Evolutionary conservation across 148 eudicot species (phyloP), one percentile per base, ranked within the genome.

Genomic region (Fagopyrum homotropicum): DNA sequence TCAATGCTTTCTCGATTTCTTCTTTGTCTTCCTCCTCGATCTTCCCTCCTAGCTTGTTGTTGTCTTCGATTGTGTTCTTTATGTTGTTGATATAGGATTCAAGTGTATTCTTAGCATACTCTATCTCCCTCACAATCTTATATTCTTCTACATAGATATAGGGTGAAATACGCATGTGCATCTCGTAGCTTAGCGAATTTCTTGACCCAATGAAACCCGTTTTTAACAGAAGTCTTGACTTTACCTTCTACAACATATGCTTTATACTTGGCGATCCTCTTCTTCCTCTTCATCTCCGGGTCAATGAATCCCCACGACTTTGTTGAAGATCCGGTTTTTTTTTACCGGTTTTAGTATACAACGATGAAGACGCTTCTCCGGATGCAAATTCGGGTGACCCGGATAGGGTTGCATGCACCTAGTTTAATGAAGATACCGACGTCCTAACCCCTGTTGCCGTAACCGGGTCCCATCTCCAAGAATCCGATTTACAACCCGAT

Each of bases 121-220:
- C 26, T 22, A 22, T 22, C 26, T 22, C 26, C 26, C 26, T 22
- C 26, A 22, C 26, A 22, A 22, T 22, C 26, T 22, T 22, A 22
- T 22, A 22, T 22, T 22, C 26, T 22, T 22, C 26, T 22, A 22
- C 26, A 22, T 22, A 22, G 0, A 22, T 22, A 22, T 22, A 22
- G 26, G 26, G 26, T 22, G 26, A 22, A 22, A 22, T 22, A 22
- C 26, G 26, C 26, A 22, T 22, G 26, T 22, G 26, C 0, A 22
- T 22, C 26, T 22, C 26, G 26, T 22, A 22, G 26, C 26, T 22
- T 22, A 22, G 26, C 26, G 26, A 22, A 22, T 22, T 22, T 66
- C 80, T 88, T 88, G 45, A 85, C 26, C 89, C 89, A 88, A 57
- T 80, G 72, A 10, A 88, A 71, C 40, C 81, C 72, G 4, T 45